Percentiles rank a stretch among this genome's conserved stretches.
phyloP scores from a whole-genome alignment of 1,284 basidiomycete species.

The Sporisorium sorghi region DNA sequence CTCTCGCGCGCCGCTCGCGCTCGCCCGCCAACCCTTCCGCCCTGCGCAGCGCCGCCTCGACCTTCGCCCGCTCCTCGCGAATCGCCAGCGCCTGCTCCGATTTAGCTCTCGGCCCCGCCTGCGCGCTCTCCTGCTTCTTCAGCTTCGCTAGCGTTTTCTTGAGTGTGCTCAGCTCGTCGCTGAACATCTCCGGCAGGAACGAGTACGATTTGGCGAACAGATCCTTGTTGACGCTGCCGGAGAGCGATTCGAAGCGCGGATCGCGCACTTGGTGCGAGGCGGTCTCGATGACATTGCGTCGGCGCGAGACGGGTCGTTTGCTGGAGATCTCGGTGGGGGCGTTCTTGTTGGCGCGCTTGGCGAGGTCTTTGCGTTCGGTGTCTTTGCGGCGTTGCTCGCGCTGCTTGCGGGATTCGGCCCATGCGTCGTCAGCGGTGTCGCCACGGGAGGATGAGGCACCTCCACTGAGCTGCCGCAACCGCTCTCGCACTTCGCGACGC shows the following conservation, averaged over 20 bases:
- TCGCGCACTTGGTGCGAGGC: conserved; percentile 79
- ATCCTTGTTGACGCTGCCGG: conserved; percentile 78
- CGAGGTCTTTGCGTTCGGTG: conserved; percentile 37
- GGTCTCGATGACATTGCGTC: conserved; percentile 80
- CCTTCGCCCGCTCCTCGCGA: conserved; percentile 78
- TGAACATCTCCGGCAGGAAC: conserved; percentile 80
- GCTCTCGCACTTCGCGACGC: conserved; percentile 38
- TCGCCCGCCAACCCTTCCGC: conserved; percentile 76
- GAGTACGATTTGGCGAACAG: conserved; percentile 81
- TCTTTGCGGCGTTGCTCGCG: conserved; percentile 26
- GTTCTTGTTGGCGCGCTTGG: conserved; percentile 83
- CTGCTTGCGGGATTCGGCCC: conserved; percentile 17
- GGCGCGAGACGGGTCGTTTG: conserved; percentile 85
- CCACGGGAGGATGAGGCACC: conserved; percentile 3
- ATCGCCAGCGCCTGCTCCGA: conserved; percentile 70
- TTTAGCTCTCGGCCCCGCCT: conserved; percentile 76
- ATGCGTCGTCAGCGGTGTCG: conserved; percentile 8
- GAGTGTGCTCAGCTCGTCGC: conserved; percentile 77
- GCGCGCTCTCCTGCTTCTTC: conserved; percentile 77
- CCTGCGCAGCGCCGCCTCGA: conserved; percentile 83
- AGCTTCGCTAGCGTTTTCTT: conserved; percentile 77
- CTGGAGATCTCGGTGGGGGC: conserved; percentile 89
- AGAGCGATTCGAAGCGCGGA: conserved; percentile 84
- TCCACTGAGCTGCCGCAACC: conserved; percentile 40
- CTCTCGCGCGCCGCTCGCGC: conserved; percentile 78